Evolutionary conservation across 257 asterid genomes (phyloP).

Genomic region (Solanum sejunctum): DNA sequence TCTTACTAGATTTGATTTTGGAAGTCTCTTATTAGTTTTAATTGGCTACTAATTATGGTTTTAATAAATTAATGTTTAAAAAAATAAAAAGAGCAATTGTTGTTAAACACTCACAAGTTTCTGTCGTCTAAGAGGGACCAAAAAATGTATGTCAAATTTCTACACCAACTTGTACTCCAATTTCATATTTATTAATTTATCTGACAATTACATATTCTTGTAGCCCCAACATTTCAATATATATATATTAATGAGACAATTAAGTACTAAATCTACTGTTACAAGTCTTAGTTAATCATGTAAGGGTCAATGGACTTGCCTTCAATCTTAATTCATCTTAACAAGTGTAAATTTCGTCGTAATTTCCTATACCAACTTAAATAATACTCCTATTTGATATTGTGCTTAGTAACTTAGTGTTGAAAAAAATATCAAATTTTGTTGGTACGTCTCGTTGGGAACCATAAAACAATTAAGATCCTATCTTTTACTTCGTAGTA

Average conservation of each 20-base stretch:
- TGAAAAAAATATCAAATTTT: background rate
- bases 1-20: background rate
- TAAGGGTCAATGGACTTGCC: constrained; percentile 16
- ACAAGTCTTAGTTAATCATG: background rate
- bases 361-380: background rate
- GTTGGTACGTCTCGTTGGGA: too few relatives aligned
- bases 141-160: background rate
- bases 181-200: background rate
- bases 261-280: background rate
- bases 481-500: too few relatives aligned
- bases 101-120: background rate
- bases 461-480: too few relatives aligned
- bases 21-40: background rate
- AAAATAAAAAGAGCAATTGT: background rate
- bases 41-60: background rate
- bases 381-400: background rate
- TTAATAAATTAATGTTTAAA: background rate
- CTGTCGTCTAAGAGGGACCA: background rate
- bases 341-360: background rate
- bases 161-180: background rate
- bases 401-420: background rate
- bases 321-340: constrained; percentile 10
- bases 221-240: background rate
- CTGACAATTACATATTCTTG: background rate
- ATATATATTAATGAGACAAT: background rate